phyloP scores from a whole-genome alignment of 768 basidiomycete species.

The Suillus hirtellus region DNA sequence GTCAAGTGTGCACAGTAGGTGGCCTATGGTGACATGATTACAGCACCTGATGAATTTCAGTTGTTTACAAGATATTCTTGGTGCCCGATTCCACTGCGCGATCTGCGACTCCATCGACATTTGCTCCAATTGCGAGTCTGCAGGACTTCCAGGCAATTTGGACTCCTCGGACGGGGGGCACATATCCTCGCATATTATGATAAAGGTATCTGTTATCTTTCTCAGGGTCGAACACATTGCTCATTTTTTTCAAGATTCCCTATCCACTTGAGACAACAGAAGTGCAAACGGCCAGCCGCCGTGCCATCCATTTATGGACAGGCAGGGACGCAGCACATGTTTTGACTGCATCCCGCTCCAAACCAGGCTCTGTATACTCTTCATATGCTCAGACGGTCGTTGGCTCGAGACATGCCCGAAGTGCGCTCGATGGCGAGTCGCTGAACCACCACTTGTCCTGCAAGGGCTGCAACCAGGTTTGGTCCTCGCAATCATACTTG shows the following conservation, averaged over 20 bases:
- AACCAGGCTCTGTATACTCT: slow-evolving; percentile 59
- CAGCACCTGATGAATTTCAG: slow-evolving; percentile 39
- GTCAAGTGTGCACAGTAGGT: slow-evolving; percentile 87
- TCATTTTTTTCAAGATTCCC: slow-evolving; percentile 62
- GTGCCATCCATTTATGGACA: slow-evolving; percentile 75
- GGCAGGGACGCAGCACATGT: slow-evolving; percentile 71
- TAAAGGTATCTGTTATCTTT: slow-evolving; percentile 65
- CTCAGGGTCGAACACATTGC: slow-evolving; percentile 8
- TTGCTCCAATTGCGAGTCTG: slow-evolving; percentile 85
- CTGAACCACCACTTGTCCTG: slow-evolving; percentile 64
- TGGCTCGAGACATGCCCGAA: slow-evolving; percentile 43
- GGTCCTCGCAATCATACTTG: slow-evolving; percentile 18
- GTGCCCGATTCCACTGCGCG: slow-evolving; percentile 91
- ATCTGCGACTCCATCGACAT: slow-evolving; percentile 85
- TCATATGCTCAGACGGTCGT: slow-evolving; percentile 70
- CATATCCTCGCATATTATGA: slow-evolving; percentile 85
- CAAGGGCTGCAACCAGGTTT: slow-evolving; percentile 59
- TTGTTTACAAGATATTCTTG: slow-evolving; percentile 87
- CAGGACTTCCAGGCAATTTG: slow-evolving; percentile 80
- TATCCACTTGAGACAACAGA: slow-evolving; percentile 74
- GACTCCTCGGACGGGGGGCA: slow-evolving; percentile 79
- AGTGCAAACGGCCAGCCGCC: slow-evolving; percentile 72
- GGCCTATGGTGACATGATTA: neutral
- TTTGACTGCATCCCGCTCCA: slow-evolving; percentile 47
- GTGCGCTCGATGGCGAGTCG: slow-evolving; percentile 29